A percentile compares a stretch with the other conserved stretches of the same genome.
phyloP scores from a whole-genome alignment of 371 early-diverging fungal species.

The Rhizopus stolonifer region DNA sequence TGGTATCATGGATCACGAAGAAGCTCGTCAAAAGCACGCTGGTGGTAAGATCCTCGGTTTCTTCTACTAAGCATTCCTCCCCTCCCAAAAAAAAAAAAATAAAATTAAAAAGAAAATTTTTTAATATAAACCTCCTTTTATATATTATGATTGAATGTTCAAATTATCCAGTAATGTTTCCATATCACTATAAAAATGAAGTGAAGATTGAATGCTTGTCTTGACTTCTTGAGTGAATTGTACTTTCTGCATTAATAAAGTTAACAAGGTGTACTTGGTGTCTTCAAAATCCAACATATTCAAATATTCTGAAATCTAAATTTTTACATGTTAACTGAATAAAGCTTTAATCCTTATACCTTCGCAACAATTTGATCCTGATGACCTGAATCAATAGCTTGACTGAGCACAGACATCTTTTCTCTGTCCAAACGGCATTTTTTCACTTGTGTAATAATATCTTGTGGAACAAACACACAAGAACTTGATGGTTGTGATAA shows the following conservation, averaged over 20 bases:
- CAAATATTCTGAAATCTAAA: conserved; percentile 20
- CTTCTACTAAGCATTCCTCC: conserved; percentile 53
- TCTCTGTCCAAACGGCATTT: conserved; percentile 43
- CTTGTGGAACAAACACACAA: neutral
- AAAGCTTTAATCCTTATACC: neutral
- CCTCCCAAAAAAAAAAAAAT: neutral
- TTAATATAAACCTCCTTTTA: neutral
- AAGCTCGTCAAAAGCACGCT: conserved; percentile 96
- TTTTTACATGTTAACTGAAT: neutral
- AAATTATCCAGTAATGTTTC: conserved; percentile 9
- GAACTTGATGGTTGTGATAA: neutral
- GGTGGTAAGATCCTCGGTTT: conserved; percentile 99
- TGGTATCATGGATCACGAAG: conserved; percentile 99
- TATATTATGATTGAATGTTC: neutral
- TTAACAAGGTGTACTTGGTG: conserved; percentile 27
- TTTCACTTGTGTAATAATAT: conserved; percentile 9
- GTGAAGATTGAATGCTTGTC: conserved; percentile 18
- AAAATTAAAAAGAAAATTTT: conserved; percentile 1
- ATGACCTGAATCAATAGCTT: conserved; percentile 12
- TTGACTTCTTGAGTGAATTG: conserved; percentile 20
- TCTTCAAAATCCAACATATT: conserved; percentile 30
- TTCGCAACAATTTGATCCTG: conserved; percentile 15
- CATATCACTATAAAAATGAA: conserved; percentile 31
- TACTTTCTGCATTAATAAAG: conserved; percentile 3
- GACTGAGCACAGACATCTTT: conserved; percentile 20